Percentiles rank a stretch among this genome's conserved stretches.
Evolutionary conservation across 345 rosid genomes (phyloP).

Genomic region (Chamaenerion angustifolium): DNA sequence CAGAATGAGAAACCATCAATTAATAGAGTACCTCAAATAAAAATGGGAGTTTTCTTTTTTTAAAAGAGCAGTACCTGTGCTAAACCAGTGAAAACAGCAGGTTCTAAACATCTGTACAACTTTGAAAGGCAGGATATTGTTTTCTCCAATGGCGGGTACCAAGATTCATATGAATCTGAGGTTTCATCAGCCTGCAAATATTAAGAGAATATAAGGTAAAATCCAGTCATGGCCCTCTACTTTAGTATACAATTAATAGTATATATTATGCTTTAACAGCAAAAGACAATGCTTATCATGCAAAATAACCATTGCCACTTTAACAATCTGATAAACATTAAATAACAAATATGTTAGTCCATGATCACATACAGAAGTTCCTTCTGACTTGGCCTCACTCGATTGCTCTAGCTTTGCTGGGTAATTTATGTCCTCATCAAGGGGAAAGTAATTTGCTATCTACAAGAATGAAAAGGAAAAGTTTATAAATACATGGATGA

Average conservation of each 20-base stretch:
- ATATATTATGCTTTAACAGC: too few species aligned
- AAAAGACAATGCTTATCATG: too few species aligned
- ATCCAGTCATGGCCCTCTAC: too few species aligned
- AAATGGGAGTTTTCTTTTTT: background rate
- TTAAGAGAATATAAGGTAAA: too few species aligned
- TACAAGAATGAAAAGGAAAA: conserved; percentile 21
- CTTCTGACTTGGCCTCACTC: conserved; percentile 34
- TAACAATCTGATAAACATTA: background rate
- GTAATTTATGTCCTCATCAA: conserved; percentile 73
- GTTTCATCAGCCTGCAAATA: conserved; percentile 40
- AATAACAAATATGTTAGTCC: conserved; percentile 1
- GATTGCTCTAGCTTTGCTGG: conserved; percentile 75
- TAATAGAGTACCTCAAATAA: background rate
- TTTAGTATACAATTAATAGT: too few species aligned
- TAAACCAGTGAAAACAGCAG: conserved; percentile 81
- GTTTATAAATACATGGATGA: background rate
- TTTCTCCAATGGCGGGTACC: conserved; percentile 95
- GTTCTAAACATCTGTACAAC: conserved; percentile 76
- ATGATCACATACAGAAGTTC: conserved; percentile 19
- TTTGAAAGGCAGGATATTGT: conserved; percentile 86
- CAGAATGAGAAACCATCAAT: conserved; percentile 11
- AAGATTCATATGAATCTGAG: conserved; percentile 54
- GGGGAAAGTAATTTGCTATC: conserved; percentile 83
- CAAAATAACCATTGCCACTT: background rate
- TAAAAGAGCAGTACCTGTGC: conserved; percentile 53